These are phyloP conservation scores for Hymenotorrendiella dingleyae DNA, from an alignment of 2,329 filamentous ascomycete genomes.

Conservation along the genomic window DNA sequence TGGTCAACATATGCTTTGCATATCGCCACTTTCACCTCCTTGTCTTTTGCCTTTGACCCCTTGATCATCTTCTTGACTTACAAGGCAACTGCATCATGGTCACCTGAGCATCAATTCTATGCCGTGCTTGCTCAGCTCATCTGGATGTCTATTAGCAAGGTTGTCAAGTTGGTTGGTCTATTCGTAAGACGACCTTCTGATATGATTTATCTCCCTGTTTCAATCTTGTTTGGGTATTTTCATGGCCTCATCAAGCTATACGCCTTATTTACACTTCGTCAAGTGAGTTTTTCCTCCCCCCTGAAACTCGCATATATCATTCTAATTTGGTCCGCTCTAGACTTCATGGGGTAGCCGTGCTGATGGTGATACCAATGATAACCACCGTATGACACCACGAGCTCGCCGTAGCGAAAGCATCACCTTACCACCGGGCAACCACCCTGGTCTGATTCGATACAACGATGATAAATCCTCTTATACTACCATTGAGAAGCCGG, in stretches of 20 bases:
- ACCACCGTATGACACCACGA: slow-evolving; percentile 44
- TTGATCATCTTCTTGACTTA: slow-evolving; percentile 64
- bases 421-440: slow-evolving; percentile 39
- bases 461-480: slow-evolving; percentile 34
- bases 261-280: slow-evolving; percentile 73
- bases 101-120: slow-evolving; percentile 43
- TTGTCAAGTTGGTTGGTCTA: slow-evolving; percentile 82
- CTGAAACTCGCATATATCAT: slow-evolving; percentile 2
- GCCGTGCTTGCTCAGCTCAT: slow-evolving; percentile 57
- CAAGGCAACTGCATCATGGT: slow-evolving; percentile 60
- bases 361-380: slow-evolving; percentile 81
- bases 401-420: slow-evolving; percentile 32
- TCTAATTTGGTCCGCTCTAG: too few species aligned
- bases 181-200: slow-evolving; percentile 81
- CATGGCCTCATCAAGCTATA: slow-evolving; percentile 91
- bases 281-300: slow-evolving; percentile 52
- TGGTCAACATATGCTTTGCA: slow-evolving; percentile 95
- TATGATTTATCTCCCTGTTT: slow-evolving; percentile 73
- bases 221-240: slow-evolving; percentile 85
- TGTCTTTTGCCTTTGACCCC: slow-evolving; percentile 74
- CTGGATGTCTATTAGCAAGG: slow-evolving; percentile 86
- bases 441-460: slow-evolving; percentile 39
- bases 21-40: slow-evolving; percentile 84
- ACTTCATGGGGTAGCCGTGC: slow-evolving; percentile 94
- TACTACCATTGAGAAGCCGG: slow-evolving; percentile 9